Conservation (phyloP, 768 basidiomycete species). For the Lactarius hengduanensis region DNA sequence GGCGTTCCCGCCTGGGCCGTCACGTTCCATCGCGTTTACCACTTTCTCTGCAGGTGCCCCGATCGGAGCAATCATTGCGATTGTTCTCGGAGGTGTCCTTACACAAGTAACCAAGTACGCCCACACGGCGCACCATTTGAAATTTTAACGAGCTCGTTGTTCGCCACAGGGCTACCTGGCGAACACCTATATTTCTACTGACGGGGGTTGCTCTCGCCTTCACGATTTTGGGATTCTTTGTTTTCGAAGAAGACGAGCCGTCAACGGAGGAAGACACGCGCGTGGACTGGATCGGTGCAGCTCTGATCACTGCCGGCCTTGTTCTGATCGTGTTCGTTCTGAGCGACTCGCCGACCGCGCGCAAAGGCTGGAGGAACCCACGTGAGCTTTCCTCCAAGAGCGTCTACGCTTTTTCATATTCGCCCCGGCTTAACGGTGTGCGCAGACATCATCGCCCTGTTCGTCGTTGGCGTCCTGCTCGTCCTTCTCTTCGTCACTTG, state of each 20-base stretch:
- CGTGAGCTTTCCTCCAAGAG: constrained; percentile 39
- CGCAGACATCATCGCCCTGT: constrained; percentile 67
- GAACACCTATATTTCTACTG: constrained; percentile 60
- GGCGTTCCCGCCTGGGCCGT: constrained; percentile 64
- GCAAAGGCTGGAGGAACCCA: constrained; percentile 57
- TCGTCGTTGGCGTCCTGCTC: constrained; percentile 60
- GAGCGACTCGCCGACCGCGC: constrained; percentile 60
- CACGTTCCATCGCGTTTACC: constrained; percentile 76
- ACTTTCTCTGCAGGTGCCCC: constrained; percentile 85
- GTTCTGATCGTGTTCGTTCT: constrained; percentile 73
- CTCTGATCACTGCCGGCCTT: constrained; percentile 61
- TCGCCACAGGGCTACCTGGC: constrained; percentile 50
- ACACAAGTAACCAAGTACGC: constrained; percentile 38
- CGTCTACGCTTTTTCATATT: too few relatives aligned
- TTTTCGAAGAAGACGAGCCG: constrained; percentile 57
- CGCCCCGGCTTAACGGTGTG: constrained; percentile 27
- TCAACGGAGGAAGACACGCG: constrained; percentile 38
- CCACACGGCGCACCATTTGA: not conserved
- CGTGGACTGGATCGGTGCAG: constrained; percentile 78
- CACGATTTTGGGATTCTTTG: constrained; percentile 50
- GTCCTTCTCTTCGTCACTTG: constrained; percentile 58
- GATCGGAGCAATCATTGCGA: constrained; percentile 71
- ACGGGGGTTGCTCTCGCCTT: constrained; percentile 56
- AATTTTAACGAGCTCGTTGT: not conserved
- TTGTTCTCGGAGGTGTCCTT: constrained; percentile 66